phyloP scores from a whole-genome alignment of 805 yeast genomes.

The Yamadazyma paraphyllophila region DNA sequence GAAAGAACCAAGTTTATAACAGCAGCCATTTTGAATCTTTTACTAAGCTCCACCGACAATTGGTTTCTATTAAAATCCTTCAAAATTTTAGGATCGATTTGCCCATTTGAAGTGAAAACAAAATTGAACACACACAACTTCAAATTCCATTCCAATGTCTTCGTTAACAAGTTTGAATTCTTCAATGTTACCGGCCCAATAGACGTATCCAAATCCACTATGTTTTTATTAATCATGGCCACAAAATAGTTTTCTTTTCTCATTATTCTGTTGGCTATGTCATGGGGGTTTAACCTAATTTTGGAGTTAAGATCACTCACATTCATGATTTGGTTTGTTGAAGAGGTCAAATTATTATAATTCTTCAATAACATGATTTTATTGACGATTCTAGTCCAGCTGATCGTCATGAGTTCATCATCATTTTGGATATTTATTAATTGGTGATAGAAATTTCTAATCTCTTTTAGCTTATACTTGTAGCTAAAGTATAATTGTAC shows the following conservation, averaged over 20 bases:
- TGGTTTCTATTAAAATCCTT: conserved; percentile 67
- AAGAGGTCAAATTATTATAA: conserved; percentile 69
- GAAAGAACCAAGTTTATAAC: conserved; percentile 76
- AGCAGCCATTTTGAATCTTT: conserved; percentile 86
- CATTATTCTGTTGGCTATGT: conserved; percentile 94
- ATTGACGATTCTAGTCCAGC: conserved; percentile 86
- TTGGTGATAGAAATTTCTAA: conserved; percentile 71
- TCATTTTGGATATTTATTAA: conserved; percentile 70
- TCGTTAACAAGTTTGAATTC: conserved; percentile 54
- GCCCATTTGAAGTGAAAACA: conserved; percentile 81
- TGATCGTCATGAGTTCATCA: conserved; percentile 80
- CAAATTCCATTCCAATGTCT: conserved; percentile 92
- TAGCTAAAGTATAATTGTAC: conserved; percentile 60
- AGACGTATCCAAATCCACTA: conserved; percentile 60
- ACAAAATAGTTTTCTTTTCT: conserved; percentile 91
- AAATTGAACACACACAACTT: conserved; percentile 84
- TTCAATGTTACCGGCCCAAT: conserved; percentile 16
- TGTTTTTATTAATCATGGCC: conserved; percentile 77
- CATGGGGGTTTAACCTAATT: conserved; percentile 83
- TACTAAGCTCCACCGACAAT: conserved; percentile 65
- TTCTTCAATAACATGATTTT: conserved; percentile 72
- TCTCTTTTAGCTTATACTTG: conserved; percentile 61
- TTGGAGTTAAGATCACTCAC: conserved; percentile 62
- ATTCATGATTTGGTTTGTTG: conserved; percentile 14
- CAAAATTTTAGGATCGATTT: conserved; percentile 66